Conservation (phyloP, 495 filamentous ascomycete genomes). For the Talaromyces adpressus region DNA sequence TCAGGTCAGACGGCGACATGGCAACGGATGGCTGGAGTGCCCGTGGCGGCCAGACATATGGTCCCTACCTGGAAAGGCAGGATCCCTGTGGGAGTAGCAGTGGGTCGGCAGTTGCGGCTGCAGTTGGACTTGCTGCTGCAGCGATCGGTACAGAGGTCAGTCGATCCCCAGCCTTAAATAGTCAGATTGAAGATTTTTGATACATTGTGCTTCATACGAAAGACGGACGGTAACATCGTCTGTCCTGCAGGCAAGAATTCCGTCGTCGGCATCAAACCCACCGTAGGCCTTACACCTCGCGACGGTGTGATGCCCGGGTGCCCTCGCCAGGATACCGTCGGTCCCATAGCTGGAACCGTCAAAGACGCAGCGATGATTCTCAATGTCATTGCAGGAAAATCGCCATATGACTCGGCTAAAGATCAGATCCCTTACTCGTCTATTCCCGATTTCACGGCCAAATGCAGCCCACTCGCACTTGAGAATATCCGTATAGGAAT, state of each 20-base stretch:
- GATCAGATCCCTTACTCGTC: too few relatives aligned
- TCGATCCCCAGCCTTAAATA: conserved; percentile 22
- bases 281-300: conserved; percentile 59
- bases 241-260: conserved; percentile 51
- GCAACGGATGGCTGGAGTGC: conserved; percentile 50
- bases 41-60: conserved; percentile 43
- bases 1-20: conserved; percentile 29
- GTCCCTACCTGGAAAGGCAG: conserved; percentile 41
- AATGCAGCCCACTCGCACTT: too few relatives aligned
- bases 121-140: conserved; percentile 42
- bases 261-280: conserved; percentile 58
- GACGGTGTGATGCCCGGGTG: conserved; percentile 55
- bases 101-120: conserved; percentile 42
- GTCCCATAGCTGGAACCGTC: conserved; percentile 57
- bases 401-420: too few relatives aligned
- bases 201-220: conserved; percentile 3
- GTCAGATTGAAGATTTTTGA: conserved; percentile 9
- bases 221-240: conserved; percentile 51
- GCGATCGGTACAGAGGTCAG: conserved; percentile 43
- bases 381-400: conserved; percentile 48
- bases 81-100: conserved; percentile 49
- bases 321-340: conserved; percentile 52
- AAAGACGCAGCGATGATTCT: conserved; percentile 62
- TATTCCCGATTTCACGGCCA: too few relatives aligned
- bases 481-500: too few relatives aligned